Conservation (phyloP, 768 basidiomycete species). For the Amanita brunnescens region DNA sequence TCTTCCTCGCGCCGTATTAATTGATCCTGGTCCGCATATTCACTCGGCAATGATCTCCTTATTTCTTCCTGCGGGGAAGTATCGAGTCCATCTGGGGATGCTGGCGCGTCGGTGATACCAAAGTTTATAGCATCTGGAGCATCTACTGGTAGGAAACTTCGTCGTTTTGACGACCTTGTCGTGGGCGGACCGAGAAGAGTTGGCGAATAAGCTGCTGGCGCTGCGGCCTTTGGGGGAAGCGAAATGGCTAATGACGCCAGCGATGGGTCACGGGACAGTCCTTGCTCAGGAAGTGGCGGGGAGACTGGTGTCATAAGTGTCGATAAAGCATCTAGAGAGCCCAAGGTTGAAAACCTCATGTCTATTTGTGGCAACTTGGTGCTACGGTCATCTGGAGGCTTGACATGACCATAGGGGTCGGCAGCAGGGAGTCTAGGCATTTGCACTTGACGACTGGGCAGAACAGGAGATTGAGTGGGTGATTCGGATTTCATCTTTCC, state of each 20-base stretch:
- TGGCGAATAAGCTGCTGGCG: constrained; percentile 8
- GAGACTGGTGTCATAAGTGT: constrained; percentile 23
- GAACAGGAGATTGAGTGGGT: constrained; percentile 34
- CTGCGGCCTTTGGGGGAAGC: not conserved
- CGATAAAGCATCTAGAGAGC: constrained; percentile 44
- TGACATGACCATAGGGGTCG: constrained; percentile 17
- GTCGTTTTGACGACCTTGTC: constrained; percentile 55
- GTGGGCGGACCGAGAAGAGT: constrained; percentile 36
- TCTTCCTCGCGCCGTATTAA: constrained; percentile 61
- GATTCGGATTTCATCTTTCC: constrained; percentile 75
- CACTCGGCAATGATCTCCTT: constrained; percentile 35
- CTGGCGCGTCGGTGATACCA: constrained; percentile 33
- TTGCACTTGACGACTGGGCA: constrained; percentile 21
- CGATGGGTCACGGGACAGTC: constrained; percentile 20
- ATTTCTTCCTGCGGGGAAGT: constrained; percentile 43
- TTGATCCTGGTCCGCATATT: constrained; percentile 39
- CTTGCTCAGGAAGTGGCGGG: constrained; percentile 16
- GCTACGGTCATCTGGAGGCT: constrained; percentile 22
- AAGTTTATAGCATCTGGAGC: constrained; percentile 42
- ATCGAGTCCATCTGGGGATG: constrained; percentile 48
- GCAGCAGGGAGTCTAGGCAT: constrained; percentile 21
- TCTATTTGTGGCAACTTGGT: constrained; percentile 53
- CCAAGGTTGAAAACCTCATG: constrained; percentile 65
- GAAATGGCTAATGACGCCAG: constrained; percentile 17
- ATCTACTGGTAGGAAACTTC: constrained; percentile 87